Evolutionary conservation across 352 stramenopile genomes (phyloP), one percentile per base, ranked within the genome.

Genomic region (Phytophthora gonapodyides): DNA sequence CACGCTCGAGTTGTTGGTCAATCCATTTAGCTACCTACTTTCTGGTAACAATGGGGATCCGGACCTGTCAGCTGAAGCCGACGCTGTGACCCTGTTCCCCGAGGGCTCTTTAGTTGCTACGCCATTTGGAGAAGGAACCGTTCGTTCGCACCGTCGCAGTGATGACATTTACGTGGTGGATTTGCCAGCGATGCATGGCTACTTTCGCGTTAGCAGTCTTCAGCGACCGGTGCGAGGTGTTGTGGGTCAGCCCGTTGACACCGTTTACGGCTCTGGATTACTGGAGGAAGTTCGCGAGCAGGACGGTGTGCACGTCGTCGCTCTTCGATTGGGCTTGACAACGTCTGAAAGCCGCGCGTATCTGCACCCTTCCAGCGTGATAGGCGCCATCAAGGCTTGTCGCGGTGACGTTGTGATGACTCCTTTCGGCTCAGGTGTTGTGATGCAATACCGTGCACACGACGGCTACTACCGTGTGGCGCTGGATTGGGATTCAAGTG

Each of bases 321-420:
- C 69, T 13, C 69, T 92, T 34, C 77, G 84, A 21, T 71, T 91
- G n/a, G 73, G 74, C 0, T 48, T 90, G 11, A 72, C 60, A 31
- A 71, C 84, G 34, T 63, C 64, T 12, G 76, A 84, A 63, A 78
- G 85, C 52, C 69, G 68, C 0, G 79, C 72, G 16, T 93, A 83
- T 50, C 54, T 95, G 45, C 80, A 93, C 43, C 79, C 84, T 0
- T 16, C 56, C 10, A 74, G 67, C 38, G 81, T 95, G 31, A 67
- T 75, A 1, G 68, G 80, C n/a, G 36, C 65, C 13, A 76, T 95
- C 37, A 82, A 82, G 31, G 86, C 86, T 6, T 83, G 76, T 15
- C 77, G 84, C 17, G 86, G 86, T 7, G 86, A 95, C 50, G 59
- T 92, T 3, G 86, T 95, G 6, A 71, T 73, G 60, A 95, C 86